Percentiles rank a stretch among this genome's conserved stretches.
Conservation (phyloP, 2,329 filamentous ascomycete species). For the Trichoderma sp. region DNA sequence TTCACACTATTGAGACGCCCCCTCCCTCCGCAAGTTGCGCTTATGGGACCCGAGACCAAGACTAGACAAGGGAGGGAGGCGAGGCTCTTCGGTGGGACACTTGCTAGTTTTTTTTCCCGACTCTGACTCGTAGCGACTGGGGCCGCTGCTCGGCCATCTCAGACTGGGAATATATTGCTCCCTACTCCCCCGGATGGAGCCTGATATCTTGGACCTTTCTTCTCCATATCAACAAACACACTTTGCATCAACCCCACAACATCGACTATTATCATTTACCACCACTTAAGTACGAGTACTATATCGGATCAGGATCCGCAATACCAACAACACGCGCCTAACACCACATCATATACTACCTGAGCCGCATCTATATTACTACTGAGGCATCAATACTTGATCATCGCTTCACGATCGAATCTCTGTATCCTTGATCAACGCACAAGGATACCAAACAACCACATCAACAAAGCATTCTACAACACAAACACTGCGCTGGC, state of each 20-base stretch:
- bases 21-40: not conserved
- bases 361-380: not conserved
- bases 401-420: constrained; percentile 3
- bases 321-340: constrained; percentile 2
- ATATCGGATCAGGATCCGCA: constrained; percentile 21
- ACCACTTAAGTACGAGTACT: not conserved
- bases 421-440: not conserved
- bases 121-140: constrained; percentile 21
- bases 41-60: not conserved
- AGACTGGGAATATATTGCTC: constrained; percentile 9
- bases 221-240: not conserved
- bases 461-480: not conserved
- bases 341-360: not conserved
- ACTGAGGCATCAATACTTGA: not conserved
- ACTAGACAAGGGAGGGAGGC: constrained; percentile 17
- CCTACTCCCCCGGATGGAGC: constrained; percentile 19
- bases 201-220: not conserved
- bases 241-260: not conserved
- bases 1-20: not conserved
- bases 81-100: constrained; percentile 23
- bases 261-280: not conserved
- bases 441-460: not conserved
- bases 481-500: constrained; percentile 12
- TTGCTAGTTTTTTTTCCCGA: constrained; percentile 5
- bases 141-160: constrained; percentile 17